Percentiles rank a stretch among this genome's conserved stretches.
Conservation (phyloP, 1,139 yeast species). For the Yamadazyma siamensis region DNA sequence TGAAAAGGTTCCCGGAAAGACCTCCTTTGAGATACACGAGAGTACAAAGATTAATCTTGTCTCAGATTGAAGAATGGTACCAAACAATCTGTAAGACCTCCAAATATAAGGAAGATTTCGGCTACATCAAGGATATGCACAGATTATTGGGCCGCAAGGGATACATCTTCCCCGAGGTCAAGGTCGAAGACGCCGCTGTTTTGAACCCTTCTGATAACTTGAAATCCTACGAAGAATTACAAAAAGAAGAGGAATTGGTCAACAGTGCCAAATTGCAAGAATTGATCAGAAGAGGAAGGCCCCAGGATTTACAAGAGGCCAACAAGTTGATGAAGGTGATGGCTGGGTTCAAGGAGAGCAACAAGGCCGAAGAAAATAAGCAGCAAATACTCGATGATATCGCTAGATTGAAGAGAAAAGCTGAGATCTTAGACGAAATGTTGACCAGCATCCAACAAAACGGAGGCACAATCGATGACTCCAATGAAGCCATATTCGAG, state of each 20-base stretch:
- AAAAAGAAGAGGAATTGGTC: slow-evolving; percentile 87
- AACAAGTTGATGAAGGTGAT: slow-evolving; percentile 93
- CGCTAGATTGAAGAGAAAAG: slow-evolving; percentile 79
- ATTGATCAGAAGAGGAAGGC: slow-evolving; percentile 90
- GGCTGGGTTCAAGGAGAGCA: slow-evolving; percentile 95
- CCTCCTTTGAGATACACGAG: slow-evolving; percentile 86
- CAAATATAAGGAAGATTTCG: slow-evolving; percentile 86
- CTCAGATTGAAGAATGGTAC: slow-evolving; percentile 96
- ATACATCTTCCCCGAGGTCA: slow-evolving; percentile 87
- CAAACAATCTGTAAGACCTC: slow-evolving; percentile 91
- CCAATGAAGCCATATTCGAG: slow-evolving; percentile 74
- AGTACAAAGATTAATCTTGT: slow-evolving; percentile 79
- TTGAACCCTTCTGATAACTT: slow-evolving; percentile 87
- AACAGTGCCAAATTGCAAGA: slow-evolving; percentile 96
- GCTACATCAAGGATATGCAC: slow-evolving; percentile 94
- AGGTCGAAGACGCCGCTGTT: slow-evolving; percentile 89
- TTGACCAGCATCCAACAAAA: slow-evolving; percentile 53
- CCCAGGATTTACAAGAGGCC: slow-evolving; percentile 94
- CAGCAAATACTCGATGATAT: slow-evolving; percentile 83
- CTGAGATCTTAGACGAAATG: slow-evolving; percentile 91
- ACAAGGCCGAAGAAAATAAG: slow-evolving; percentile 55
- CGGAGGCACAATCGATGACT: slow-evolving; percentile 44
- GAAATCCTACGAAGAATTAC: slow-evolving; percentile 86
- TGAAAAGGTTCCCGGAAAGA: slow-evolving; percentile 88
- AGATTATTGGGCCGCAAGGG: slow-evolving; percentile 83